These are phyloP conservation scores for Hamamelis virginiana DNA, from an alignment of 164 flowering plant genomes.

Conservation along the genomic window DNA sequence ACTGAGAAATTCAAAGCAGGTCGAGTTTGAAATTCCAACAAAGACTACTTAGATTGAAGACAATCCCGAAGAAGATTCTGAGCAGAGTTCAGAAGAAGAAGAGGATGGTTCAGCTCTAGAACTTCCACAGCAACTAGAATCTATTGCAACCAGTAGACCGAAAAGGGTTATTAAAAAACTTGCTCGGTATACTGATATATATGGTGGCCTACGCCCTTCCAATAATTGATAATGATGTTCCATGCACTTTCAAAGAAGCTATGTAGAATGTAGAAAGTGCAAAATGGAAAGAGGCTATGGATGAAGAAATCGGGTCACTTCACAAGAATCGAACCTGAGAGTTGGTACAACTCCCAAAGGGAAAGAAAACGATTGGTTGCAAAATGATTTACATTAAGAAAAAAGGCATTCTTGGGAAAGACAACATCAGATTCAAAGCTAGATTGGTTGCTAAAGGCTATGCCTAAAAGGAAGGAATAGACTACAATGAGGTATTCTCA, in stretches of 20 bases:
- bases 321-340: not conserved
- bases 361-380: not conserved
- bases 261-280: not conserved
- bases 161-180: not conserved
- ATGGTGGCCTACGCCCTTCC: not conserved
- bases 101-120: too few relatives aligned
- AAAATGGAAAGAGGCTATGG: not conserved
- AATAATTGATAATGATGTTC: not conserved
- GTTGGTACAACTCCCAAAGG: not conserved
- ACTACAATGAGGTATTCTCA: constrained; percentile 11
- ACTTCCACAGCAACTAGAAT: not conserved
- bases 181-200: not conserved
- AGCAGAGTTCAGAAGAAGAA: too few relatives aligned
- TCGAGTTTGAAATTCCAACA: too few relatives aligned
- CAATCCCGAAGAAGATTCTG: too few relatives aligned
- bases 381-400: not conserved
- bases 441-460: constrained; percentile 3
- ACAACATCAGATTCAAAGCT: not conserved
- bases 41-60: too few relatives aligned
- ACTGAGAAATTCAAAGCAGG: too few relatives aligned
- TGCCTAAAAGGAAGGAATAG: constrained; percentile 2
- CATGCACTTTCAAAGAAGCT: not conserved
- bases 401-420: not conserved
- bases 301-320: not conserved
- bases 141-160: not conserved